Conservation (phyloP, 768 basidiomycete genomes). For the Cystobasidium tubakii region DNA sequence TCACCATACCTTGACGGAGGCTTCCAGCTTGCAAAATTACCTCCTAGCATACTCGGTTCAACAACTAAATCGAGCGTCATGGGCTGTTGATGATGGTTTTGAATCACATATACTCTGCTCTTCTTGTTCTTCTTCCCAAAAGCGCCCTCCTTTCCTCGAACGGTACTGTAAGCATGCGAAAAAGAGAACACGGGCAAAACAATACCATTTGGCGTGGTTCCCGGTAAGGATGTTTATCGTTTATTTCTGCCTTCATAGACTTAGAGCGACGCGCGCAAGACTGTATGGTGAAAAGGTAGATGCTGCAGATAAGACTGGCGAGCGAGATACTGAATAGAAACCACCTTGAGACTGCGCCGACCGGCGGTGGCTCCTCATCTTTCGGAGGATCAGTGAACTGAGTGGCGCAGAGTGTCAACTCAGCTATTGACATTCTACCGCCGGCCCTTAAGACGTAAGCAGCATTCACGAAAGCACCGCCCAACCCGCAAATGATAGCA, state of each 20-base stretch:
- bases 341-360: constrained; percentile 11
- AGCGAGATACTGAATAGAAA: constrained; percentile 19
- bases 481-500: constrained; percentile 7
- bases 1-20: constrained; percentile 28
- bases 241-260: not conserved
- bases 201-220: constrained; percentile 4
- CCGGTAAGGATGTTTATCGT: not conserved
- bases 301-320: not conserved
- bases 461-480: constrained; percentile 23
- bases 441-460: no score
- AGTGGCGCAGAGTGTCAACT: no score
- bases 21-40: not conserved
- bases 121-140: constrained; percentile 18
- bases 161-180: not conserved
- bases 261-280: not conserved
- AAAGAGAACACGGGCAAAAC: constrained; percentile 11
- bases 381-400: not conserved
- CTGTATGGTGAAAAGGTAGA: not conserved
- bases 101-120: not conserved
- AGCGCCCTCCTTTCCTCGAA: not conserved
- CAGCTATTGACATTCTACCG: no score
- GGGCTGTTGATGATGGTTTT: constrained; percentile 1
- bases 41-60: constrained; percentile 16
- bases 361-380: constrained; percentile 1
- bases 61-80: constrained; percentile 32